Evolutionary conservation across 768 basidiomycete genomes (phyloP).

Genomic region (Naematelia aurantialba): DNA sequence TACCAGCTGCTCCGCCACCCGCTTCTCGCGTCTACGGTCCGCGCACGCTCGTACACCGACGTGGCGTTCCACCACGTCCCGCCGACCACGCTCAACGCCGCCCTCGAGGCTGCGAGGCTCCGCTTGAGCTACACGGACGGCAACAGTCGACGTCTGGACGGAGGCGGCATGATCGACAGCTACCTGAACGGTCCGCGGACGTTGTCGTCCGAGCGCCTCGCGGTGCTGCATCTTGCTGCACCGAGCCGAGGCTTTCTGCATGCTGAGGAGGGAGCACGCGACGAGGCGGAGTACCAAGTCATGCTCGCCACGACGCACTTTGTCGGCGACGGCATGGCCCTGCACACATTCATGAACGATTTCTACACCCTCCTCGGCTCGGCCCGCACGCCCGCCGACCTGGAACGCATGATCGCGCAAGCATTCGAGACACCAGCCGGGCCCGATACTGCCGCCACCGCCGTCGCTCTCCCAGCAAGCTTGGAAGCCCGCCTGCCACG

Average conservation of each 20-base stretch:
- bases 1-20: constrained; percentile 69
- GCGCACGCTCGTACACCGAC: constrained; percentile 56
- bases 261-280: constrained; percentile 20
- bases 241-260: constrained; percentile 20
- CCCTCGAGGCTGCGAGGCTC: constrained; percentile 55
- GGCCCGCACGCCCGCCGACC: constrained; percentile 17
- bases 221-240: constrained; percentile 41
- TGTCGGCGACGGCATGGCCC: constrained; percentile 80
- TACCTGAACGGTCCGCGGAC: constrained; percentile 77
- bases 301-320: constrained; percentile 75
- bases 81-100: constrained; percentile 48
- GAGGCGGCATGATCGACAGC: constrained; percentile 56
- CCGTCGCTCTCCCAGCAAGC: constrained; percentile 29
- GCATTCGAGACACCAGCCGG: constrained; percentile 13
- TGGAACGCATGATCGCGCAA: constrained; percentile 19
- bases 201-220: constrained; percentile 64
- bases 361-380: constrained; percentile 64
- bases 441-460: too few relatives aligned
- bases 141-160: background rate
- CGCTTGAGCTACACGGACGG: constrained; percentile 6
- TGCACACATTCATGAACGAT: constrained; percentile 76
- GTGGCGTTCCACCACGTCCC: constrained; percentile 57
- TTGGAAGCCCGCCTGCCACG: constrained; percentile 58
- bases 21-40: constrained; percentile 62
- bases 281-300: constrained; percentile 57